A percentile compares a stretch with the other conserved stretches of the same genome.
Conservation (phyloP, 169 alveolate genomes). For the Amoebophrya sp. region DNA sequence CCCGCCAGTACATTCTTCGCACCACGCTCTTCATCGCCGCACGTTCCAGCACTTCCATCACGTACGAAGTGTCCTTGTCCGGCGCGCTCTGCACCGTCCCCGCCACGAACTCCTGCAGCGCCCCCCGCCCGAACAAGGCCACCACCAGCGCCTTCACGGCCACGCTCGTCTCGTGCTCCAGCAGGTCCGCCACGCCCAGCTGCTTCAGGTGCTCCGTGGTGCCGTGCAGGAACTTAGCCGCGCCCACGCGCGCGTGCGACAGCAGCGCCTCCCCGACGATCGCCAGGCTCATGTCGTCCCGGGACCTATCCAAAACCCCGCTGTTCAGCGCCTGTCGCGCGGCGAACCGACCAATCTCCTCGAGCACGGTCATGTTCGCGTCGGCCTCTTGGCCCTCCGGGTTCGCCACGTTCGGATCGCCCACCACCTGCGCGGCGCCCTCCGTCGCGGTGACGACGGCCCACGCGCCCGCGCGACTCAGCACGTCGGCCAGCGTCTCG, state of each 20-base stretch:
- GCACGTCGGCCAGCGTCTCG: background rate
- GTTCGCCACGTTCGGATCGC: too few relatives aligned
- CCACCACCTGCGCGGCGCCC: background rate
- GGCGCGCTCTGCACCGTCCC: background rate
- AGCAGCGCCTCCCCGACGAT: background rate
- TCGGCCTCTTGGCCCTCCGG: too few relatives aligned
- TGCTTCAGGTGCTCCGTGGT: background rate
- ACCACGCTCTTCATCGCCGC: background rate
- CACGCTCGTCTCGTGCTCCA: background rate
- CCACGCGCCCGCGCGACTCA: background rate
- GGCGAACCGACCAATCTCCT: background rate
- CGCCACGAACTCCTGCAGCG: background rate
- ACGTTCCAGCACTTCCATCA: background rate
- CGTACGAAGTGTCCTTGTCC: background rate
- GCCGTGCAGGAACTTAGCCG: background rate
- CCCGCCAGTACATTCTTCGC: background rate
- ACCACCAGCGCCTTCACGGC: background rate
- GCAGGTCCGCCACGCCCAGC: background rate
- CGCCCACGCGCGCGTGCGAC: background rate
- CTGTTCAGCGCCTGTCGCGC: background rate
- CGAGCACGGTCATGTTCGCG: background rate
- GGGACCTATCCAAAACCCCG: background rate
- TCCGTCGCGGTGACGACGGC: background rate
- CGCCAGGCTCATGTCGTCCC: background rate
- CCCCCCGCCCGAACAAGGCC: background rate